phyloP scores from a whole-genome alignment of 1,139 yeast species.

The Geotrichum australiense region DNA sequence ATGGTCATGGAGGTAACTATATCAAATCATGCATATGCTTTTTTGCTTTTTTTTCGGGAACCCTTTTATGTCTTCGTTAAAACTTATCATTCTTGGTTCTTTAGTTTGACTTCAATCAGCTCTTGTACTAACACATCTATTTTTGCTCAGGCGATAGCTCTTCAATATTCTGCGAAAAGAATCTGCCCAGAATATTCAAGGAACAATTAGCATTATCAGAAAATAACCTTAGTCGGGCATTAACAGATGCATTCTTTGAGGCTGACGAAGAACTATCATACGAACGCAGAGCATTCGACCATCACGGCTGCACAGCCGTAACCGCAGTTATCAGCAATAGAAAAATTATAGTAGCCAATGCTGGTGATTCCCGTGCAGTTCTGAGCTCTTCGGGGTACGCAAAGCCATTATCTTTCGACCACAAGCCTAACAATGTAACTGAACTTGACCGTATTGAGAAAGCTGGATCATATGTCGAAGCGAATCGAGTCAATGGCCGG shows the following conservation, averaged over 20 bases:
- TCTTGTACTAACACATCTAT: background rate
- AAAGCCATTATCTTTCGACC: conserved; percentile 89
- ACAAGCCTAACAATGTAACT: conserved; percentile 90
- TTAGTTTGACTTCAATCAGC: background rate
- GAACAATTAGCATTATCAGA: conserved; percentile 50
- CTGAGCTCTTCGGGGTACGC: conserved; percentile 79
- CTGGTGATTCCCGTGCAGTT: conserved; percentile 95
- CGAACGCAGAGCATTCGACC: conserved; percentile 60
- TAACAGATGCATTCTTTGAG: conserved; percentile 76
- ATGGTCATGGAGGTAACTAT: conserved; percentile 83
- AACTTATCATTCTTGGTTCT: background rate
- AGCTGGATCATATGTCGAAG: conserved; percentile 95
- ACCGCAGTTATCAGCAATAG: conserved; percentile 60
- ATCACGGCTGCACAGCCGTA: conserved; percentile 96
- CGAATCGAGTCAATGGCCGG: conserved; percentile 95
- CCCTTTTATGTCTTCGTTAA: background rate
- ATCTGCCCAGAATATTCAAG: conserved; percentile 63
- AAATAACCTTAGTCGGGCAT: conserved; percentile 60
- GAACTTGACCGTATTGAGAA: conserved; percentile 87
- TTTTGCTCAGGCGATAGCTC: conserved; percentile 48
- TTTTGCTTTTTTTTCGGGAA: background rate
- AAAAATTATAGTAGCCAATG: conserved; percentile 56
- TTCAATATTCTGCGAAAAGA: conserved; percentile 80
- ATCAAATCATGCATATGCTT: background rate
- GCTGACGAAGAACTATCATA: conserved; percentile 77